Conservation (phyloP, 2,329 filamentous ascomycete species). For the Ascochyta clinopodiicola region DNA sequence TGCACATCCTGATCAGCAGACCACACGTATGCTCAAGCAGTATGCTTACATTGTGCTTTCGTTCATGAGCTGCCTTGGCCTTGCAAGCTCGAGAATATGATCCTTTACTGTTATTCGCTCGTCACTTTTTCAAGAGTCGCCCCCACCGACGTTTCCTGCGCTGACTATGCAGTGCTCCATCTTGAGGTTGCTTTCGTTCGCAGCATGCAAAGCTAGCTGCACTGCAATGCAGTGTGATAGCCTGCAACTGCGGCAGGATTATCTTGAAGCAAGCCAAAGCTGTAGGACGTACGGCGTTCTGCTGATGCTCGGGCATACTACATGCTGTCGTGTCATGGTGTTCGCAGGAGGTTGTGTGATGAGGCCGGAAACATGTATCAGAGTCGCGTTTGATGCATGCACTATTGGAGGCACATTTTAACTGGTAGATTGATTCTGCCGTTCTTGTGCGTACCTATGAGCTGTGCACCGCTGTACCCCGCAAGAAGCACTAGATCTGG, state of each 20-base stretch:
- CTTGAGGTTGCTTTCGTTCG: background rate
- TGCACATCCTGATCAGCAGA: background rate
- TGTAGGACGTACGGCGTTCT: background rate
- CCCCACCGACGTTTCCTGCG: constrained; percentile 10
- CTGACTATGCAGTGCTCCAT: constrained; percentile 12
- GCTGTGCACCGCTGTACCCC: background rate
- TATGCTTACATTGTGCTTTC: constrained; percentile 1
- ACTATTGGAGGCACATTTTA: background rate
- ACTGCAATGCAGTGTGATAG: constrained; percentile 23
- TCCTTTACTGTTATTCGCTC: constrained; percentile 15
- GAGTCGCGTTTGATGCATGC: constrained; percentile 3
- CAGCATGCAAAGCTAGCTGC: background rate
- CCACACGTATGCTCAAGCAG: background rate
- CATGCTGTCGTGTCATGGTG: background rate
- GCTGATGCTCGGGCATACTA: background rate
- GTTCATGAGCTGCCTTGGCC: constrained; percentile 4
- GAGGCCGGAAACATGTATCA: background rate
- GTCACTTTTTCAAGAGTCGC: constrained; percentile 9
- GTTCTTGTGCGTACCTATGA: background rate
- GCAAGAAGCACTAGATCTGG: background rate
- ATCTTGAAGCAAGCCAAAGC: background rate
- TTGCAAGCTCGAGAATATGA: constrained; percentile 3
- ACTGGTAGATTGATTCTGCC: background rate
- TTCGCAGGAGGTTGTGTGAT: background rate
- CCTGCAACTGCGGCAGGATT: constrained; percentile 22